Evolutionary conservation across 305 asterid species (phyloP).

Genomic region (Salvia sclarea): DNA sequence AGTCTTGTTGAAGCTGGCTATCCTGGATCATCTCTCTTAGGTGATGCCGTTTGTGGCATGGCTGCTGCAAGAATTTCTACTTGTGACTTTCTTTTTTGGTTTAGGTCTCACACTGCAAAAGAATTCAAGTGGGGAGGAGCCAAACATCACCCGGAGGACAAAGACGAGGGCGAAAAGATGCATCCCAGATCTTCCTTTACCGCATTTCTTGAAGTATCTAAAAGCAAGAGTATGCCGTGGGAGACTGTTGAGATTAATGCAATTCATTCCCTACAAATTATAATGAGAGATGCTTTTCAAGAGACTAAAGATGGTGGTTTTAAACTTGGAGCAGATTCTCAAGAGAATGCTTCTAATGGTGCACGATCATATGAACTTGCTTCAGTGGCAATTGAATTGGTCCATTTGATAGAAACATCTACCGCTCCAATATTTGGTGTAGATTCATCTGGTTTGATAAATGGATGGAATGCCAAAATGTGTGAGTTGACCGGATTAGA

Average conservation of each 20-base stretch:
- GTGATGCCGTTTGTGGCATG: conserved; percentile 73
- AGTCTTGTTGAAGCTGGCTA: conserved; percentile 62
- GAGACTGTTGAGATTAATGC: conserved; percentile 64
- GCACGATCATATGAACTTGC: conserved; percentile 42
- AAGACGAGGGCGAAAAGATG: conserved; percentile 60
- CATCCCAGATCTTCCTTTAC: conserved; percentile 71
- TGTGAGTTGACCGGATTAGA: conserved; percentile 59
- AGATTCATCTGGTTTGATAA: conserved; percentile 52
- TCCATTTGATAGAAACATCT: conserved; percentile 58
- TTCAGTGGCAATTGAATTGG: conserved; percentile 57
- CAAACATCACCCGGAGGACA: conserved; percentile 53
- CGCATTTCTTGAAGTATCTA: conserved; percentile 67
- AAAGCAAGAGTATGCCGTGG: conserved; percentile 64
- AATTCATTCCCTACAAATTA: conserved; percentile 70
- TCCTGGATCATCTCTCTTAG: conserved; percentile 53
- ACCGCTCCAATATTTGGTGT: conserved; percentile 71
- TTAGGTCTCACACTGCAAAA: conserved; percentile 59
- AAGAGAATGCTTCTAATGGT: conserved; percentile 27
- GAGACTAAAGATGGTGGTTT: conserved; percentile 35
- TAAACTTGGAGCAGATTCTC: conserved; percentile 14
- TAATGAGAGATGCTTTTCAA: conserved; percentile 57
- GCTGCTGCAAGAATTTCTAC: conserved; percentile 54
- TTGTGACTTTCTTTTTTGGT: conserved; percentile 62
- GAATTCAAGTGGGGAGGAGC: conserved; percentile 73
- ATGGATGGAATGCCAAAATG: conserved; percentile 77